These are phyloP conservation scores for Lachnellula cervina DNA, from an alignment of 2,329 filamentous ascomycete genomes.

Conservation along the genomic window DNA sequence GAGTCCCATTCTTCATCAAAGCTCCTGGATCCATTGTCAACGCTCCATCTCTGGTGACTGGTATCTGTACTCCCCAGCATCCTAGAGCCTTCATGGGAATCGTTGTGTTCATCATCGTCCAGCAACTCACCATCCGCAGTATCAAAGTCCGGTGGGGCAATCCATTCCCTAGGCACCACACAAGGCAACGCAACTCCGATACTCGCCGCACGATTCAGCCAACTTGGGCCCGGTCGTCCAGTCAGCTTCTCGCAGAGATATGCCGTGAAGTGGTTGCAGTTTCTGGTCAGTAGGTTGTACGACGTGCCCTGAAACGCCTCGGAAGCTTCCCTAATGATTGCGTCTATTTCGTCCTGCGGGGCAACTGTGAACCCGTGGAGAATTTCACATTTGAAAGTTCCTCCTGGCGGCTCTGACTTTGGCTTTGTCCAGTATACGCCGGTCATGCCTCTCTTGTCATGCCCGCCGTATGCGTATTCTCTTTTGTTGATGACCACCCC, in stretches of 20 bases:
- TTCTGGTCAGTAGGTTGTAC: slow-evolving; percentile 77
- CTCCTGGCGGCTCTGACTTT: slow-evolving; percentile 66
- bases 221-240: slow-evolving; percentile 62
- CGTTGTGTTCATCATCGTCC: slow-evolving; percentile 41
- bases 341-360: slow-evolving; percentile 63
- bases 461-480: slow-evolving; percentile 83
- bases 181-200: slow-evolving; percentile 78
- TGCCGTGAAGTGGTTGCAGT: slow-evolving; percentile 86
- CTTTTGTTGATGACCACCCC: slow-evolving; percentile 74
- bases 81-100: slow-evolving; percentile 48
- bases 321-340: slow-evolving; percentile 63
- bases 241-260: slow-evolving; percentile 71
- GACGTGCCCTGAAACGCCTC: slow-evolving; percentile 68
- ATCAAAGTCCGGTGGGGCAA: slow-evolving; percentile 72
- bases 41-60: slow-evolving; percentile 25
- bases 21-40: slow-evolving; percentile 18
- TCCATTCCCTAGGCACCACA: slow-evolving; percentile 77
- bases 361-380: slow-evolving; percentile 75
- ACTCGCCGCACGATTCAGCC: slow-evolving; percentile 79
- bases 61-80: slow-evolving; percentile 45
- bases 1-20: slow-evolving; percentile 39
- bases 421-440: slow-evolving; percentile 83
- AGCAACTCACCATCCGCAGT: slow-evolving; percentile 66
- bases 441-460: slow-evolving; percentile 64
- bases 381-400: slow-evolving; percentile 69